phyloP scores from a whole-genome alignment of 2,329 filamentous ascomycete species.

The Zasmidium cellare region DNA sequence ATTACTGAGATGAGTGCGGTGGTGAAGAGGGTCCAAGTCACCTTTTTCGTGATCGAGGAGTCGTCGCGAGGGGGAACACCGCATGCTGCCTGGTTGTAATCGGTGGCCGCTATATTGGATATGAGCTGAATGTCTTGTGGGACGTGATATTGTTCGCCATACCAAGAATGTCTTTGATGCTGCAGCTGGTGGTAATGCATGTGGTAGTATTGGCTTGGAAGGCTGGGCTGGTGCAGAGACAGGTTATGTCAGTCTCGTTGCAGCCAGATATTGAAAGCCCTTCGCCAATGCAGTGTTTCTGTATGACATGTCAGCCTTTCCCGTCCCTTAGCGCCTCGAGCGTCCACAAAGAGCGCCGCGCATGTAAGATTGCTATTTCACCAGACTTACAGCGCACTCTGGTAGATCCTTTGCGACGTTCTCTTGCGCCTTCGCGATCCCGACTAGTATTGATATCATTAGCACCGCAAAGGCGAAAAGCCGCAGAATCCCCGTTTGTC shows the following conservation, averaged over 20 bases:
- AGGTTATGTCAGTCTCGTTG: constrained; percentile 9
- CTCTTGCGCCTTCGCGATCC: background rate
- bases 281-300: constrained; percentile 14
- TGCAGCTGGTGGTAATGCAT: constrained; percentile 9
- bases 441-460: background rate
- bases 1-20: constrained; percentile 12
- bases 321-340: too few relatives aligned
- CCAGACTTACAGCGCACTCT: background rate
- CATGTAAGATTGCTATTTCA: too few relatives aligned
- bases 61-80: constrained; percentile 9
- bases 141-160: too few relatives aligned
- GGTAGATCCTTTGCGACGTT: background rate
- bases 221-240: constrained; percentile 12
- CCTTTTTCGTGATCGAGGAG: constrained; percentile 2
- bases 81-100: background rate
- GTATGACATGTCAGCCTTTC: background rate
- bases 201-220: constrained; percentile 2
- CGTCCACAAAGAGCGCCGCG: too few relatives aligned
- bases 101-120: background rate
- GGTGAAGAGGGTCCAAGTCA: constrained; percentile 18
- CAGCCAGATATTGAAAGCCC: constrained; percentile 11
- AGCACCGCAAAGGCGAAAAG: background rate
- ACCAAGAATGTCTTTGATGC: background rate
- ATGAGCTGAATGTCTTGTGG: too few relatives aligned
- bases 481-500: background rate